Percentiles rank a stretch among this genome's conserved stretches.
Conservation (phyloP, 1,139 yeast genomes). For the Diutina mesorugosa region DNA sequence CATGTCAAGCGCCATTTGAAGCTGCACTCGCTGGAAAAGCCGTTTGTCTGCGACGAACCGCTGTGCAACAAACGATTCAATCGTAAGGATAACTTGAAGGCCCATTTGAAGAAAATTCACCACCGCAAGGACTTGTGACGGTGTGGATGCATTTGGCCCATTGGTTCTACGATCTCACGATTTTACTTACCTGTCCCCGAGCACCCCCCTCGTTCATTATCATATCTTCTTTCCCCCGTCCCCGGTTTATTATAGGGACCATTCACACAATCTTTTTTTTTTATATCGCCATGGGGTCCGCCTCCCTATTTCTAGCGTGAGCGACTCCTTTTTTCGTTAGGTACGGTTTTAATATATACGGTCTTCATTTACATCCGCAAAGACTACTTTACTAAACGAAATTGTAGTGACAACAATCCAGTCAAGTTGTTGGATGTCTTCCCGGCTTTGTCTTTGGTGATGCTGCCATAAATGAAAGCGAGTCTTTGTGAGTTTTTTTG, state of each 20-base stretch:
- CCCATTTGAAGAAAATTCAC: constrained; percentile 58
- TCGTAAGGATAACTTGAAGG: constrained; percentile 33
- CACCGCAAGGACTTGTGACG: constrained; percentile 1
- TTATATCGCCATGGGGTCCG: background rate
- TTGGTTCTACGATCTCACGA: background rate
- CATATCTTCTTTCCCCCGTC: background rate
- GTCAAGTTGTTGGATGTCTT: too few relatives aligned
- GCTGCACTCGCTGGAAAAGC: constrained; percentile 80
- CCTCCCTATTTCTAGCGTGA: constrained; percentile 2
- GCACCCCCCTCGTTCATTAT: background rate
- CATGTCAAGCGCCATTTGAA: constrained; percentile 86
- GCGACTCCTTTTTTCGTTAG: background rate
- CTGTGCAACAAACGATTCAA: constrained; percentile 74
- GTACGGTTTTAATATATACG: background rate
- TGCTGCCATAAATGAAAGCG: too few relatives aligned
- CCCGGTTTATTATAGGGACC: background rate
- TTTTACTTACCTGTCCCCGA: background rate
- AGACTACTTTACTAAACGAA: background rate
- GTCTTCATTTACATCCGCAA: background rate
- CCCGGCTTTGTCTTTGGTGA: too few relatives aligned
- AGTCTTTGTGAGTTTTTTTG: too few relatives aligned
- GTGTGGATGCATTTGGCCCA: background rate
- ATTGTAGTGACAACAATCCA: too few relatives aligned
- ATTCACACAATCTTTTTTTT: background rate
- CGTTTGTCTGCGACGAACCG: constrained; percentile 60